Percentiles rank a stretch among this genome's conserved stretches.
Evolutionary conservation across 805 yeast species (phyloP).

Genomic region (Phaffomyces opuntiae): DNA sequence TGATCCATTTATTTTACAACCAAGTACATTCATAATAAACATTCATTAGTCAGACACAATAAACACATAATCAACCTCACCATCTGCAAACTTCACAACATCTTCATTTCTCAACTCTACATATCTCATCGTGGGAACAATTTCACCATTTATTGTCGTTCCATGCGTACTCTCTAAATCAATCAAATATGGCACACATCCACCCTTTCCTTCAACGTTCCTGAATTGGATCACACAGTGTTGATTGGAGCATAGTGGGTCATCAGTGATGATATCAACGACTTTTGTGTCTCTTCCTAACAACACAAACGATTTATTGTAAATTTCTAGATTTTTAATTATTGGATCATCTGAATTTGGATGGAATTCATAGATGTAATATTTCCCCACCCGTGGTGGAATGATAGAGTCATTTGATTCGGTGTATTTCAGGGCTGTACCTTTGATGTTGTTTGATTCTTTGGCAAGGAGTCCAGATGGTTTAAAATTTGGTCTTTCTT

Average conservation of each 20-base stretch:
- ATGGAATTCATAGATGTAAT: conserved; percentile 25
- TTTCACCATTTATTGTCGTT: conserved; percentile 34
- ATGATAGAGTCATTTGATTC: conserved; percentile 29
- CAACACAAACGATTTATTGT: conserved; percentile 23
- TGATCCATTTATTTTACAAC: no score
- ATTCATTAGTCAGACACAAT: conserved; percentile 4
- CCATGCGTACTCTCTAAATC: conserved; percentile 44
- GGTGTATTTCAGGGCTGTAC: conserved; percentile 31
- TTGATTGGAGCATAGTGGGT: conserved; percentile 35
- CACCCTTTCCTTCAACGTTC: conserved; percentile 3
- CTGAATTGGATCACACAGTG: conserved; percentile 45
- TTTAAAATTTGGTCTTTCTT: conserved; percentile 29
- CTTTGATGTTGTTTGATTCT: conserved; percentile 30
- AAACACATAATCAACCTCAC: conserved; percentile 25
- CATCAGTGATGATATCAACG: conserved; percentile 31
- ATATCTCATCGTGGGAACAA: conserved; percentile 33
- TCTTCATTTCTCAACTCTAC: conserved; percentile 37
- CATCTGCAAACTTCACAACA: conserved; percentile 32
- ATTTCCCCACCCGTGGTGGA: conserved; percentile 24
- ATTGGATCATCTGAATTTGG: conserved; percentile 20
- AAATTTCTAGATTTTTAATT: conserved; percentile 16
- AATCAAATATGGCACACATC: conserved; percentile 31
- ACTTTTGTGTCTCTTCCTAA: conserved; percentile 32
- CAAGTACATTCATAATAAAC: background rate
- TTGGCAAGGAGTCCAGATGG: conserved; percentile 37